Evolutionary conservation across 441 rosid species (phyloP).

Genomic region (Populus hybrid): DNA sequence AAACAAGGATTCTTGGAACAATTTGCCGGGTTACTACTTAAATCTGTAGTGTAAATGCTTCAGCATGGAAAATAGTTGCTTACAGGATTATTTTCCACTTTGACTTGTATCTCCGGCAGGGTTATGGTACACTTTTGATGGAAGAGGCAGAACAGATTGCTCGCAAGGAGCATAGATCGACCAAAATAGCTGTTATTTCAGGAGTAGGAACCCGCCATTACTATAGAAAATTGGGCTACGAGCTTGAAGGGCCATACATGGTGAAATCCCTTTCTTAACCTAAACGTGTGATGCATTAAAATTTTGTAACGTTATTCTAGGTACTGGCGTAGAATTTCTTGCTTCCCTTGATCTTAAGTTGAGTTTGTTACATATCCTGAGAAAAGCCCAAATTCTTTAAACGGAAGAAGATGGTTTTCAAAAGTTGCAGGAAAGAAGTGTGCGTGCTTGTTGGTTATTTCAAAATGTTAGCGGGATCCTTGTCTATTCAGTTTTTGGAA

Average conservation of each 20-base stretch:
- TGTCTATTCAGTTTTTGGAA: no score
- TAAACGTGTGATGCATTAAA: constrained; percentile 14
- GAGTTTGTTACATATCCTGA: not conserved
- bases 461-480: no score
- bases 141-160: constrained; percentile 96
- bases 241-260: constrained; percentile 98
- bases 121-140: constrained; percentile 98
- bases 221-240: constrained; percentile 91
- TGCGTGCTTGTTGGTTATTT: no score
- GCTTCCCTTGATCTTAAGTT: not conserved
- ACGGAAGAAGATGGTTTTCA: not conserved
- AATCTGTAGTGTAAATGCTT: not conserved
- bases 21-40: not conserved
- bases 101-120: constrained; percentile 36
- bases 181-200: constrained; percentile 83
- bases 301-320: constrained; percentile 28
- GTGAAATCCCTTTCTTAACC: constrained; percentile 63
- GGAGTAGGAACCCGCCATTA: constrained; percentile 99
- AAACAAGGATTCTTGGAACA: not conserved
- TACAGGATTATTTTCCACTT: not conserved
- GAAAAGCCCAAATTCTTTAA: not conserved
- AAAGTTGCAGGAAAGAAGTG: no score
- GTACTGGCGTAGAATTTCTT: constrained; percentile 3
- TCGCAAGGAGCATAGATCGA: constrained; percentile 72
- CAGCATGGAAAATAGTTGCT: not conserved